phyloP scores from a whole-genome alignment of 495 filamentous ascomycete genomes.

The Collariella sp. region DNA sequence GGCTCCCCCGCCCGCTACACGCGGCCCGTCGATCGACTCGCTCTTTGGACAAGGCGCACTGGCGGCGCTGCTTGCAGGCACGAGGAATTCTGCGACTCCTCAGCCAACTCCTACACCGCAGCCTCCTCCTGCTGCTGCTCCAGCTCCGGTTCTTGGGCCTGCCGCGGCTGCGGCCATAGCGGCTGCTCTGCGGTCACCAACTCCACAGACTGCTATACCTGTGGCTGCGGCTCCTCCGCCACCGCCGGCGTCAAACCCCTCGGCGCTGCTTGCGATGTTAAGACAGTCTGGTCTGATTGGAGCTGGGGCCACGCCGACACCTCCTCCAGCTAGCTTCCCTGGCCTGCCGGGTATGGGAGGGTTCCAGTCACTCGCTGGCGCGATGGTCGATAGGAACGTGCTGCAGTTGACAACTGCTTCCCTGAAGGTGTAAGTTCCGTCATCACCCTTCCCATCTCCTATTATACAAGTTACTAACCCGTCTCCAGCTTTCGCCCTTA shows the following conservation, averaged over 20 bases:
- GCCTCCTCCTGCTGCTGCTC: constrained; percentile 20
- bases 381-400: constrained; percentile 9
- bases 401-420: constrained; percentile 3
- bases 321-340: constrained; percentile 27
- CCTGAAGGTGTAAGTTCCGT: constrained; percentile 32
- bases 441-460: background rate
- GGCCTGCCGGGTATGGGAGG: background rate
- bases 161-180: constrained; percentile 16
- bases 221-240: constrained; percentile 11
- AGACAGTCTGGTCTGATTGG: constrained; percentile 42
- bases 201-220: constrained; percentile 10
- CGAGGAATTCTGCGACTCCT: constrained; percentile 39
- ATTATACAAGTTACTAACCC: background rate
- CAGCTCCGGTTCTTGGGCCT: constrained; percentile 2
- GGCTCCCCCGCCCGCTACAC: constrained; percentile 20
- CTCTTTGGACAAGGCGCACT: constrained; percentile 47
- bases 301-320: constrained; percentile 29
- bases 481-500: constrained; percentile 58
- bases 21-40: constrained; percentile 39
- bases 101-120: constrained; percentile 32
- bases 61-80: constrained; percentile 35
- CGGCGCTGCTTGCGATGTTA: constrained; percentile 42
- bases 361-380: background rate
- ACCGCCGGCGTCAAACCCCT: constrained; percentile 21
- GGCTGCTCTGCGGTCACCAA: constrained; percentile 16